Evolutionary conservation across 768 basidiomycete genomes (phyloP).

Genomic region (Pleurotus djamor): DNA sequence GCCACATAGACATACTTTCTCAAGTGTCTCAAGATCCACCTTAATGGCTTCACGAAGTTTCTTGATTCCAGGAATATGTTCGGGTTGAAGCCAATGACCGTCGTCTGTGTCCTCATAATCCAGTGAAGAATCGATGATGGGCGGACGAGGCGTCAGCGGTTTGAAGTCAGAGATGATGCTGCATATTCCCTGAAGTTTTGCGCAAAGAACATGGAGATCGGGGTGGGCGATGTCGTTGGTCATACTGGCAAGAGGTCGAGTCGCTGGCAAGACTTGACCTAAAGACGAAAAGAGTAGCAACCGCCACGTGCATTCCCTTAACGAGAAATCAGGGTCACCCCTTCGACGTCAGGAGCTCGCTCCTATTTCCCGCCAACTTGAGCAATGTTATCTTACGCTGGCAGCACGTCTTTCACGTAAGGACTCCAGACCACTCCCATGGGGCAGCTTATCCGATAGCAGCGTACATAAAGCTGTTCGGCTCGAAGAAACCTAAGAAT

Average conservation of each 20-base stretch:
- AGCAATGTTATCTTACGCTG: no score
- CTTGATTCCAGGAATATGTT: constrained; percentile 41
- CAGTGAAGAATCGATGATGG: constrained; percentile 44
- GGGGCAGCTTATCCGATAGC: no score
- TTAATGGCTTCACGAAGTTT: constrained; percentile 43
- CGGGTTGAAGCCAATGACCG: constrained; percentile 39
- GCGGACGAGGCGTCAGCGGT: constrained; percentile 33
- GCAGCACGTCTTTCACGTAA: no score
- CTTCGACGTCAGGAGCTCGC: no score
- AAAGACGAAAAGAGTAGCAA: background rate
- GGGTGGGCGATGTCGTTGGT: constrained; percentile 19
- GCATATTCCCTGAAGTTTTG: constrained; percentile 28
- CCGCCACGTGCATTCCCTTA: background rate
- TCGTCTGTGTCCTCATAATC: constrained; percentile 33
- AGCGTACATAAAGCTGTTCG: no score
- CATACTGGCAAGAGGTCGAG: background rate
- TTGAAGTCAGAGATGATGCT: constrained; percentile 33
- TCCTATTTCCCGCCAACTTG: no score
- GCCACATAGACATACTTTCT: constrained; percentile 32
- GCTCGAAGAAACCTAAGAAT: no score
- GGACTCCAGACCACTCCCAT: no score
- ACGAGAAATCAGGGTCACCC: no score
- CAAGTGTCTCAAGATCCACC: constrained; percentile 40
- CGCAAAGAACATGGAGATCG: constrained; percentile 26
- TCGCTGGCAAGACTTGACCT: no score